Base-by-base conservation (phyloP, 2,329 filamentous ascomycete species). In the Alternaria hordeiaustralica region DNA sequence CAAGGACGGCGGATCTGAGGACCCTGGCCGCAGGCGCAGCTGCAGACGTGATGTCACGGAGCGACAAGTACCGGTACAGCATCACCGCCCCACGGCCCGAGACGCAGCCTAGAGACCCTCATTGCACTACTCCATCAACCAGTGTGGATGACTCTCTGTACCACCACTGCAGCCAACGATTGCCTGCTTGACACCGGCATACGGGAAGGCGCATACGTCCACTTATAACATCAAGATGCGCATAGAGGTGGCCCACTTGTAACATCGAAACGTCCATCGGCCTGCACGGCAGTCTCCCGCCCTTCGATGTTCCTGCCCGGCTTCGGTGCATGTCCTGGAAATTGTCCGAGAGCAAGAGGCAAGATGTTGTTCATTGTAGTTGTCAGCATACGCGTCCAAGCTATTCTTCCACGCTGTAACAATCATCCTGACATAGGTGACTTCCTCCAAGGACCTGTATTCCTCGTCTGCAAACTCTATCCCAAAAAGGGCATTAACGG, bases 151-250 rank as follows among this genome's bases (percentile, higher is more conserved):
- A 74, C 70, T 63, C 21, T 36, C 49, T 64, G 76, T 78, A 60
- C 65, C 53, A 77, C 74, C 23, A 36, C 45, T 43, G n/a, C 33
- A 70, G 66, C 74, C 72, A 74, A 72, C 63, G 54, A 68, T 66
- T 66, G 70, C 64, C 50, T 47, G 57, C 51, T 58, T 60, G 58
- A 62, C 50, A 63, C 60, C 61, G 49, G 57, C 41, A 36, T 59
- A 55, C 71, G 76, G 75, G 64, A 68, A 44, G 64, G 46, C 69
- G 76, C 77, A 79, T 65, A 36, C 30, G 60, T 57, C 64, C 54
- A 60, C n/a, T 28, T 60, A 72, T 61, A 41, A 41, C n/a, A 3
- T 41, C 36, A 5, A 41, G 3, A 41, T 33, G 15, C 36, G 33
- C 33, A 41, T 41, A 41, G 0, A 15, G 15, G 4, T 23, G 49